A percentile compares a stretch with the other conserved stretches of the same genome.
Evolutionary conservation across 148 eudicot genomes (phyloP).

Genomic region (Nepenthes mirabilis): DNA sequence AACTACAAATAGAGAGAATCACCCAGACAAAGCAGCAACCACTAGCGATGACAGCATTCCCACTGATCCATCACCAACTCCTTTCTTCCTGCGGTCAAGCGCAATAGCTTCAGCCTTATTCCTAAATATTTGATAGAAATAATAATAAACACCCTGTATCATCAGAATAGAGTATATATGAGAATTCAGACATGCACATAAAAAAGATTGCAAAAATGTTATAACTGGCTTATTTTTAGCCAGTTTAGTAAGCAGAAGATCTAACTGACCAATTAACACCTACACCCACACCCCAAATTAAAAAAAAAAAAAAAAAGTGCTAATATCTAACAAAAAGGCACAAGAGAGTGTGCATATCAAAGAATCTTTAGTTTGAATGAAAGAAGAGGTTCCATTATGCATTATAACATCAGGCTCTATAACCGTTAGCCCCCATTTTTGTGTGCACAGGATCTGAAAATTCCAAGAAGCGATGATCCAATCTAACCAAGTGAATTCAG

Average conservation of each 20-base stretch:
- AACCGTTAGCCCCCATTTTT: no score
- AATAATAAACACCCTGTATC: conserved; percentile 99
- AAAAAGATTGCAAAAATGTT: background rate
- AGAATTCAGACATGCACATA: conserved; percentile 22
- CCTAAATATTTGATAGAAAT: conserved; percentile 99
- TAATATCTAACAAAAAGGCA: no score
- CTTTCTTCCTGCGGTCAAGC: conserved; percentile 57
- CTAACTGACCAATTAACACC: background rate
- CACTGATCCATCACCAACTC: conserved; percentile 92
- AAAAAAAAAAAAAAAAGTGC: background rate
- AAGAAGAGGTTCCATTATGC: no score
- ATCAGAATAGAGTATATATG: conserved; percentile 29
- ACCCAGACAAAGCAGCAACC: conserved; percentile 98
- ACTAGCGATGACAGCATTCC: conserved; percentile 88
- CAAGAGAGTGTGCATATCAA: no score
- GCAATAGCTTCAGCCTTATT: conserved; percentile 79
- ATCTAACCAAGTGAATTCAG: no score
- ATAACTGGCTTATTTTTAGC: background rate
- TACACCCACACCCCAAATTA: background rate
- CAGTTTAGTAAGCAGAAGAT: conserved; percentile 1
- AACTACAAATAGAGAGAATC: conserved; percentile 13
- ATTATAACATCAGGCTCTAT: no score
- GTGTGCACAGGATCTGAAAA: no score
- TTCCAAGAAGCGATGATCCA: no score
- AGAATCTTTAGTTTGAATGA: no score